Evolutionary conservation across 176 grass and related monocot genomes (phyloP), one percentile per base, ranked within the genome.

Genomic region (Avena atlantica): DNA sequence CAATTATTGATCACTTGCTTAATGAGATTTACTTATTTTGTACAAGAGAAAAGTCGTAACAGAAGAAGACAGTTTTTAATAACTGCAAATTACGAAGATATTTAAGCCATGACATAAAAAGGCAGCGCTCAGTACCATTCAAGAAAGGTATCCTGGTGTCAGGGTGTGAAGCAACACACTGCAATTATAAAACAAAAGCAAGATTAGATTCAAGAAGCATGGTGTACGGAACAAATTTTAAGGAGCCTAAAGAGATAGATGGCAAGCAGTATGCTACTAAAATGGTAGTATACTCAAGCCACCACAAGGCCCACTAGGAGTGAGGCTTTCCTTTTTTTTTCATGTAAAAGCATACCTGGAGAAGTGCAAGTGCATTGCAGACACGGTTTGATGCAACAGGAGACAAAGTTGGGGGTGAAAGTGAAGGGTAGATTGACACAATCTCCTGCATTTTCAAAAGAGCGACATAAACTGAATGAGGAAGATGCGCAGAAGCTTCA

Each of bases 281-380:
- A 73, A 6, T 20, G 1, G 20, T 55, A 72, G 10, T 51, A 29
- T 51, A 73, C 74, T 86, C 84, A 82, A 53, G 23, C 27, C 42
- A 78, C 3, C 27, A 44, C 2, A 4, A 67, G 29, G 59, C 57
- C 27, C 57, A 36, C 8, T 19, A 74, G 24, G 4, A 63, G 6
- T 81, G 62, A 69, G 19, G 52, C 20, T 70, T 83, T 82, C 75
- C 75, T 85, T 71, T 60, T 71, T 60, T 87, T 69, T 86, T 62
- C 17, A 48, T 51, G 45, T 78, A 87, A 78, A 82, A 75, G 21
- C 45, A 44, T 86, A 95, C 96, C 93, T 98, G 93, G 70, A 98
- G 93, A 88, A 98, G 96, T 83, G 93, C 96, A 87, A 98, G 92
- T 45, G 87, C 96, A 70, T 98, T 96, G 89, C 96, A 98, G 60